Percentiles rank a stretch among this genome's conserved stretches.
Evolutionary conservation across 2,329 filamentous ascomycete species (phyloP).

Genomic region (Aspergillus pseudonomiae): DNA sequence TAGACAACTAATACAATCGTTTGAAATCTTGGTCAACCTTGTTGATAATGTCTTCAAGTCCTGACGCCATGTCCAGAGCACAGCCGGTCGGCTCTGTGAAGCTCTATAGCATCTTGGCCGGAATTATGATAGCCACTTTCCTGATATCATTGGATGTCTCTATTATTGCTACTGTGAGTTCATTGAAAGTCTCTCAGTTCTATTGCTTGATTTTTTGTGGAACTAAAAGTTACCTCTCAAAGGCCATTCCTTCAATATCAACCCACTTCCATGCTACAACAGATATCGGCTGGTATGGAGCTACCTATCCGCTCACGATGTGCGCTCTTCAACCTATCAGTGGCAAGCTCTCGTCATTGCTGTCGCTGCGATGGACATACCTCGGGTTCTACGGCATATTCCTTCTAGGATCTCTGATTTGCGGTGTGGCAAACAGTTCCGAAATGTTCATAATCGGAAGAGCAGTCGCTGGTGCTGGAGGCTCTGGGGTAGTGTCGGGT

Average conservation of each 20-base stretch:
- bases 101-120: slow-evolving; percentile 6
- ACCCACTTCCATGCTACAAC: slow-evolving; percentile 7
- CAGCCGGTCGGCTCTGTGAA: not conserved
- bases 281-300: slow-evolving; percentile 12
- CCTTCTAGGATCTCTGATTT: slow-evolving; percentile 13
- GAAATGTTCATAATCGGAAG: slow-evolving; percentile 12
- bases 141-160: slow-evolving; percentile 10
- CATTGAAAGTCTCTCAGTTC: slow-evolving; percentile 3
- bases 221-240: slow-evolving; percentile 3
- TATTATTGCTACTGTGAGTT: slow-evolving; percentile 8
- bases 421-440: slow-evolving; percentile 12
- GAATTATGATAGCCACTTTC: slow-evolving; percentile 6
- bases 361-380: slow-evolving; percentile 9
- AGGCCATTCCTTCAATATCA: slow-evolving; percentile 12
- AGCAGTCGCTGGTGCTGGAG: slow-evolving; percentile 15
- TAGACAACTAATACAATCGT: not conserved
- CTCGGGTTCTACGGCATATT: slow-evolving; percentile 11
- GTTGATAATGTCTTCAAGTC: slow-evolving; percentile 7
- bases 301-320: slow-evolving; percentile 12
- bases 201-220: slow-evolving; percentile 1
- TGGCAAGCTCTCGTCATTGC: slow-evolving; percentile 8
- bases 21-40: not conserved
- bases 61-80: slow-evolving; percentile 7
- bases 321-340: slow-evolving; percentile 7
- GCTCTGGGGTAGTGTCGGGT: slow-evolving; percentile 13